Base-by-base conservation (phyloP, 306 rosid genomes). In the Trifolium dubium region DNA sequence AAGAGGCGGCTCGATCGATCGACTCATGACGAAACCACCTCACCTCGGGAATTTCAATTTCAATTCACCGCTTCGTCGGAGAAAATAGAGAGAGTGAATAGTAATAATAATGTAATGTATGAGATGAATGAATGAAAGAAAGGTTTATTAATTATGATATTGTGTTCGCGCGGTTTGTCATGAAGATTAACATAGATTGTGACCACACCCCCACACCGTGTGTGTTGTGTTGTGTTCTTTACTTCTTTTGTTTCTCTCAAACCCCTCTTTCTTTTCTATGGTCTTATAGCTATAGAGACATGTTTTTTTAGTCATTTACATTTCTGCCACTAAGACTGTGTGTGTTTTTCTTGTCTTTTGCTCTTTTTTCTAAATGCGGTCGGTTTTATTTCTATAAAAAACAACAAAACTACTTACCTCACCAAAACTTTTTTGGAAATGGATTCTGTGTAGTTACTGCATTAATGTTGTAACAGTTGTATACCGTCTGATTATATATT, bases 1-100 rank as follows among this genome's bases (percentile, higher is more conserved):
- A 83, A 84, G 83, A 70, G 81, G 86, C 74, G 83, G 86, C 86
- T 88, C 71, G 78, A 83, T 76, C 62, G 77, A 82, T 84, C 86
- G 81, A 88, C 86, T 83, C 66, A 68, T 64, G 10, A 34, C 64
- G 17, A 14, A 34, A 14, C 44, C 6, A 23, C 23, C 23, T n/a
- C 23, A 23, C 23, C 23, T 23, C 18, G 28, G 29, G 10, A 62
- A 14, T 11, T 62, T 39, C 29, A 62, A 14, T 44, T 59, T 35
- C 29, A 8, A 32, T n/a, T 23, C 44, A 8, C 43, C 31, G 40
- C 8, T 35, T 5, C 1, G 39, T 59, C 17, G 3, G 64, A 23
- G 2, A 54, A 19, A 19, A 2, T 31, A 29, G 4, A 28, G 40
- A 59, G 5, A 59, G 40, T 8, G 1, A 11, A 5, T 7, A 49